Base-by-base conservation (phyloP, 1,284 basidiomycete species). In the Leccinum griseonigrum region DNA sequence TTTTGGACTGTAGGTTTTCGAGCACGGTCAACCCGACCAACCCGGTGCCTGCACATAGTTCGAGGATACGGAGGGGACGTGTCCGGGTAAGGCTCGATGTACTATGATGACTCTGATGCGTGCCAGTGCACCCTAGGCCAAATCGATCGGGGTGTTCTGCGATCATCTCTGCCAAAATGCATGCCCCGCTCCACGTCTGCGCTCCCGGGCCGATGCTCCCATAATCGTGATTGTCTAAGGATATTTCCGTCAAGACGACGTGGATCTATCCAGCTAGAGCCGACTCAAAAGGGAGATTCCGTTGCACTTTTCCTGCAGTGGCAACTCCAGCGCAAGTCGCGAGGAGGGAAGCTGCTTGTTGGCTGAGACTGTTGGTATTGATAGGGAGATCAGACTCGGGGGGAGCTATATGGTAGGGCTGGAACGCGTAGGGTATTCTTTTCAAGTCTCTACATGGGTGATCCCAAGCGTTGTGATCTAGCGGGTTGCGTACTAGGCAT, bases 151-250 rank as follows among this genome's bases (percentile, higher is more conserved):
- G 91, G 28, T 80, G 71, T 22, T 86, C 80, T 1, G 85, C 83
- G 57, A 96, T 84, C 75, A 89, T 83, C 68, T 94, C 87, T 0
- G 92, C 86, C 48, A 97, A 81, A 4, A 96, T 84, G 66, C 91
- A 94, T 1, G 92, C 90, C 4, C 31, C 87, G 1, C 94, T 94
- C 94, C 94, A 97, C 0, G 94, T 97, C 75, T 96, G 94, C 22
- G 92, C 88, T 6, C 94, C 22, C 22, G 22, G 22, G 22, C 22
- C 95, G 18, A 95, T 89, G 58, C 84, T 87, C 5, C 83, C 78
- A 66, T 89, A 90, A 69, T 95, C 89, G 22, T 79, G 75, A 59
- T 90, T 88, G 38, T 87, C 83, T 54, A 95, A 79, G 0, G 92
- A 86, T 2, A 87, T 84, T 69, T 95, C 94, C 60, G 82, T 87